phyloP scores from a whole-genome alignment of 345 rosid species.

The Odontarrhena argentea region DNA sequence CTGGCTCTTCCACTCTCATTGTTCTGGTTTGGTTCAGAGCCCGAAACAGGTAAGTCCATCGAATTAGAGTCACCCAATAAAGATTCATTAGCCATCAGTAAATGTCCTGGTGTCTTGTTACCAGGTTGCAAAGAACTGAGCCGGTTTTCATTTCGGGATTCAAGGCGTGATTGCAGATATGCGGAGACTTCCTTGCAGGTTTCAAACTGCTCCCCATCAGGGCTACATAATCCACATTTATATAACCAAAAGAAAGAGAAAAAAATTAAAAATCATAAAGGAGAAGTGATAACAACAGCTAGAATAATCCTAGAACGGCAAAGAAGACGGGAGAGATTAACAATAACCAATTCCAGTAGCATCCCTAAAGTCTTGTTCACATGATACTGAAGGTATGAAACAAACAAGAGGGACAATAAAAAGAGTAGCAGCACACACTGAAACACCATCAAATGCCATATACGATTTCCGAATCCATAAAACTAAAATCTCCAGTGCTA shows the following conservation, averaged over 20 bases:
- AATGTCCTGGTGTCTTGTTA: conserved; percentile 23
- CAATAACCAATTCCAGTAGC: conserved; percentile 2
- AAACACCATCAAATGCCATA: conserved; percentile 22
- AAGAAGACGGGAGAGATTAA: neutral
- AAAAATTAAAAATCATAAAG: neutral
- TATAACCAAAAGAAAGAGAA: neutral
- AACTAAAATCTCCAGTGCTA: neutral
- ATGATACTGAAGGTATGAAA: conserved; percentile 8
- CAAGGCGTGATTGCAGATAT: conserved; percentile 47
- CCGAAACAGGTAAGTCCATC: conserved; percentile 6
- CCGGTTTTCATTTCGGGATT: conserved; percentile 44
- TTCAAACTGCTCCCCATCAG: conserved; percentile 70
- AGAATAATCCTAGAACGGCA: neutral
- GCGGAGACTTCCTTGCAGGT: conserved; percentile 71
- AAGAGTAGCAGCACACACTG: conserved; percentile 4
- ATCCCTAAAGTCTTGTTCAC: neutral
- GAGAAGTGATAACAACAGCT: conserved; percentile 5
- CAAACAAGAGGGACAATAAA: neutral
- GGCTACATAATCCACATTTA: conserved; percentile 50
- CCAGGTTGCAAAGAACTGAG: conserved; percentile 30
- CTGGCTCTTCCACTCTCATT: neutral
- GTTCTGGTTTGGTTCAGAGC: conserved; percentile 3
- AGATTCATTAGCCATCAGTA: conserved; percentile 20
- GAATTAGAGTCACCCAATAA: conserved; percentile 7
- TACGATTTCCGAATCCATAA: neutral